Evolutionary conservation across 2,329 filamentous ascomycete species (phyloP).

Genomic region (Stagonosporopsis cucurbitacearum): DNA sequence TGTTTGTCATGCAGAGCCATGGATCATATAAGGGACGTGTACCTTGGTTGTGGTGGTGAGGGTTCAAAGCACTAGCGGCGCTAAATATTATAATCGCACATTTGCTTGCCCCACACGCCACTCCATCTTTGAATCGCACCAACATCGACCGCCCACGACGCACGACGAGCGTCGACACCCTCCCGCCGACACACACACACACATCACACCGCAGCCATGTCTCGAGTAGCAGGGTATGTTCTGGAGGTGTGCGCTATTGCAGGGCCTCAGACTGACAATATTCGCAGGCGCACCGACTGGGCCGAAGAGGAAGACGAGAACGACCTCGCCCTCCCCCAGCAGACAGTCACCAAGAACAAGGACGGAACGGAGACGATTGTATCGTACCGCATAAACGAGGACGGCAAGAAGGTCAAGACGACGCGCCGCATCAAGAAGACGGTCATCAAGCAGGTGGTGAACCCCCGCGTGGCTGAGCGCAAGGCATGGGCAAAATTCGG

Average conservation of each 20-base stretch:
- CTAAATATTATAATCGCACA: slow-evolving; percentile 18
- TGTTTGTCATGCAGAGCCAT: background rate
- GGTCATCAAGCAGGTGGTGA: slow-evolving; percentile 89
- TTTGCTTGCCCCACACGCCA: slow-evolving; percentile 27
- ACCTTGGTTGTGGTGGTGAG: background rate
- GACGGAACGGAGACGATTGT: slow-evolving; percentile 97
- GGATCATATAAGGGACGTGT: background rate
- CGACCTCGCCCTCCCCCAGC: slow-evolving; percentile 85
- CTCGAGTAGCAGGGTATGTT: slow-evolving; percentile 47
- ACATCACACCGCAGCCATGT: slow-evolving; percentile 37
- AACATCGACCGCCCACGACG: slow-evolving; percentile 10
- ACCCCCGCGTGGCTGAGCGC: slow-evolving; percentile 94
- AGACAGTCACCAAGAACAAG: slow-evolving; percentile 93
- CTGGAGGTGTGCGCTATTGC: background rate
- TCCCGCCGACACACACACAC: slow-evolving; percentile 12
- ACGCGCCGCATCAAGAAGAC: slow-evolving; percentile 94
- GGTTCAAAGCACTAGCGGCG: slow-evolving; percentile 12
- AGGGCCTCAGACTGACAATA: slow-evolving; percentile 13
- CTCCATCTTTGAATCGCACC: slow-evolving; percentile 25
- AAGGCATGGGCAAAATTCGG: slow-evolving; percentile 95
- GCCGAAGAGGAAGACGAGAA: slow-evolving; percentile 88
- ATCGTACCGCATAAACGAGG: slow-evolving; percentile 87
- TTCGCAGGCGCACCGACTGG: slow-evolving; percentile 75
- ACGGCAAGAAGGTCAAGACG: slow-evolving; percentile 95
- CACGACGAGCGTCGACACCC: slow-evolving; percentile 11